Percentiles rank a stretch among this genome's conserved stretches.
These are phyloP conservation scores for Themeda triandra DNA, from an alignment of 176 grass and related monocot species.

Conservation along the genomic window DNA sequence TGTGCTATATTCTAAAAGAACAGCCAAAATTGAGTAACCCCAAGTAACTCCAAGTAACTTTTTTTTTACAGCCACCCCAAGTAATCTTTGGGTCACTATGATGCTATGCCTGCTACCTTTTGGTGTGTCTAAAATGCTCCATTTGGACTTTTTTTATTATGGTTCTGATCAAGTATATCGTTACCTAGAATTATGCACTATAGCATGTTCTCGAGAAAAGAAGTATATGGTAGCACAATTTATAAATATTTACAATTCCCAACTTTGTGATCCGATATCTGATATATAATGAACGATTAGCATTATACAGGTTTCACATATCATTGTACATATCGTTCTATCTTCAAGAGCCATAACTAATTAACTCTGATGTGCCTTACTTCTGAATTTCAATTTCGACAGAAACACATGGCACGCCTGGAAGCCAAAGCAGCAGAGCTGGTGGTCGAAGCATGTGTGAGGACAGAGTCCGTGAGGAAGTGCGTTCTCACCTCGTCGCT, in stretches of 20 bases:
- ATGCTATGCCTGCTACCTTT: not conserved
- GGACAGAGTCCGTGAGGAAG: constrained; percentile 75
- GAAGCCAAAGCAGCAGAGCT: constrained; percentile 78
- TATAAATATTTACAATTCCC: not conserved
- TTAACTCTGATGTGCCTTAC: not conserved
- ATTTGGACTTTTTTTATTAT: not conserved
- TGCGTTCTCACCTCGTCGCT: constrained; percentile 94
- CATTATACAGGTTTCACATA: not conserved
- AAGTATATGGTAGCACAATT: not conserved
- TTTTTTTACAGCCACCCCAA: no score
- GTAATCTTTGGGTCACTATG: not conserved
- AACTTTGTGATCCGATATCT: not conserved
- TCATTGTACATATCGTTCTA: not conserved
- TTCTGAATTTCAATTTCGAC: not conserved
- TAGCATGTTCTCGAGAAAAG: no score
- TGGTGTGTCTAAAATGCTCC: not conserved
- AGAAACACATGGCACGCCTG: constrained; percentile 88
- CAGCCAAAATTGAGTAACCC: not conserved
- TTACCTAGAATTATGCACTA: no score
- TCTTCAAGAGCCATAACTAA: not conserved
- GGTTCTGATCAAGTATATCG: not conserved
- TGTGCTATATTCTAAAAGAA: not conserved
- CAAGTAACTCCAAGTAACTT: not conserved
- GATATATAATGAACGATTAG: not conserved
- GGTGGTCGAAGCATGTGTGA: constrained; percentile 85